phyloP scores from a whole-genome alignment of 192 early-diverging fungal species.

The Mortierella claussenii region DNA sequence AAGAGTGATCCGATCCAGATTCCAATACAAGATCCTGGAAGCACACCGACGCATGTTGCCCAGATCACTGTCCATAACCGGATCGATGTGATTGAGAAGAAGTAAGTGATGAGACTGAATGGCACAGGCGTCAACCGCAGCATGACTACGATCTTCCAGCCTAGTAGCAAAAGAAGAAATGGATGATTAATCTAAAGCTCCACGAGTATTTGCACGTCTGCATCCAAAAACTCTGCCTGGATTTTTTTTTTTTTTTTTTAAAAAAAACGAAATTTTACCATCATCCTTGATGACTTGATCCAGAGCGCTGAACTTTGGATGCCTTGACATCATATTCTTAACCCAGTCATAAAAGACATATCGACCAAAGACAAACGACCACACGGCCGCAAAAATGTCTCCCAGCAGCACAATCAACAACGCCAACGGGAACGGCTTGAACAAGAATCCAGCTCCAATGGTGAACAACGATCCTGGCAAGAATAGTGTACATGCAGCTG shows the following conservation, averaged over 20 bases:
- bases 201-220: neutral
- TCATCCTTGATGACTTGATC: slow-evolving; percentile 58
- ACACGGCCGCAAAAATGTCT: slow-evolving; percentile 43
- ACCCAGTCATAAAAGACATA: slow-evolving; percentile 61
- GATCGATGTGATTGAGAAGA: slow-evolving; percentile 58
- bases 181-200: too few relatives aligned
- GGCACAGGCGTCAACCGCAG: slow-evolving; percentile 55
- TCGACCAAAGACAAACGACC: slow-evolving; percentile 56
- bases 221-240: neutral
- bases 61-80: slow-evolving; percentile 51
- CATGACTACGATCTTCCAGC: slow-evolving; percentile 65
- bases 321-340: slow-evolving; percentile 46
- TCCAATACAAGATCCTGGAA: slow-evolving; percentile 57
- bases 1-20: slow-evolving; percentile 59
- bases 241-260: neutral
- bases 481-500: slow-evolving; percentile 41
- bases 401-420: slow-evolving; percentile 43
- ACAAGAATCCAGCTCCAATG: slow-evolving; percentile 56
- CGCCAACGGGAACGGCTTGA: slow-evolving; percentile 53
- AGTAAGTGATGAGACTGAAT: slow-evolving; percentile 58
- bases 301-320: slow-evolving; percentile 50
- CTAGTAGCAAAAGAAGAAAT: too few relatives aligned
- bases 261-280: slow-evolving; percentile 24
- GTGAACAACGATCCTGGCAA: slow-evolving; percentile 53
- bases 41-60: slow-evolving; percentile 56